Percentiles rank a stretch among this genome's conserved stretches.
Evolutionary conservation across 2,329 filamentous ascomycete genomes (phyloP).

Genomic region (Epichloe gansuensis): DNA sequence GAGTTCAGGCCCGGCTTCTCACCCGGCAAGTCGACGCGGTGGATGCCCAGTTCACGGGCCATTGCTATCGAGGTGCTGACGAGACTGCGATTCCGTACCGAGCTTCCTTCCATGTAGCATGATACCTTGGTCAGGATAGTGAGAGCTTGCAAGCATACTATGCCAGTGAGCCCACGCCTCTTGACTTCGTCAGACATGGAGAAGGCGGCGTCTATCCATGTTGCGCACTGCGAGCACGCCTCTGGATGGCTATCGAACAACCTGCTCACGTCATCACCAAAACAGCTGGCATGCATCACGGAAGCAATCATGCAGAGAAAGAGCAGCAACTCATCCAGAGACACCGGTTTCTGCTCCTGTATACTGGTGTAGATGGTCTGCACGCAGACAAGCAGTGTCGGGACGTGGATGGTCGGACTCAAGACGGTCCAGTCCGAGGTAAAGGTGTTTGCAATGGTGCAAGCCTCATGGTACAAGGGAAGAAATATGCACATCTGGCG

Average conservation of each 20-base stretch:
- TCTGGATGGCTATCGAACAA: slow-evolving; percentile 1
- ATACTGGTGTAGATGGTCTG: slow-evolving; percentile 4
- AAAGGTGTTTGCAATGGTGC: slow-evolving; percentile 1
- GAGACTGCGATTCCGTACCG: slow-evolving; percentile 4
- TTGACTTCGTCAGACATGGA: slow-evolving; percentile 3
- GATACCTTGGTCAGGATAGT: slow-evolving; percentile 3
- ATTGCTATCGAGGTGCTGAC: slow-evolving; percentile 2
- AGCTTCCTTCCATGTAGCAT: slow-evolving; percentile 3
- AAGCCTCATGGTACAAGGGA: slow-evolving; percentile 3
- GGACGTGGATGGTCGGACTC: background rate
- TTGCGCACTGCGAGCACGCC: slow-evolving; percentile 1
- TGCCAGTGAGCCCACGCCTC: background rate
- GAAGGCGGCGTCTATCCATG: slow-evolving; percentile 2
- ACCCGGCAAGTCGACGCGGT: slow-evolving; percentile 1
- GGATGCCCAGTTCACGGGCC: slow-evolving; percentile 4
- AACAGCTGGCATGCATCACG: slow-evolving; percentile 1
- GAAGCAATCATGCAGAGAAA: slow-evolving; percentile 2
- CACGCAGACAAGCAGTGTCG: background rate
- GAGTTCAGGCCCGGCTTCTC: background rate
- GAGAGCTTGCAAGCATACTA: slow-evolving; percentile 3
- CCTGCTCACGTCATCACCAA: background rate
- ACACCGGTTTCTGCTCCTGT: background rate
- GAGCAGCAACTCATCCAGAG: slow-evolving; percentile 1
- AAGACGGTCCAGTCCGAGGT: slow-evolving; percentile 1
- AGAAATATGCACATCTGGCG: slow-evolving; percentile 2